Conservation (phyloP, 2,329 filamentous ascomycete genomes). For the Zarea fungicola region DNA sequence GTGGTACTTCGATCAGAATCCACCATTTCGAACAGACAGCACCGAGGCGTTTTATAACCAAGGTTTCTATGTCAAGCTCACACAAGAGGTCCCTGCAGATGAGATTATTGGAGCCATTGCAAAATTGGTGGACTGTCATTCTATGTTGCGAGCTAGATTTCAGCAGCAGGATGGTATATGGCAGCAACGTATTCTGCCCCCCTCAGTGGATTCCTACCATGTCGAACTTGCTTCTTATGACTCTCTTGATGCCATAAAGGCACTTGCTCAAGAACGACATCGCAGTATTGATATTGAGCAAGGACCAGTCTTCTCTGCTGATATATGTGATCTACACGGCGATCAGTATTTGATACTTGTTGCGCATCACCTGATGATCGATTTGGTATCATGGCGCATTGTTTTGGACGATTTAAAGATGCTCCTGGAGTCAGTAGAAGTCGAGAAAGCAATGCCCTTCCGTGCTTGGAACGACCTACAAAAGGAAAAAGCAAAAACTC, state of each 20-base stretch:
- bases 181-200: neutral
- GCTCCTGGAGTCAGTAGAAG: conserved; percentile 9
- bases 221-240: neutral
- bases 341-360: conserved; percentile 13
- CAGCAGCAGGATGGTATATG: neutral
- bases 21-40: neutral
- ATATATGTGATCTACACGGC: conserved; percentile 15
- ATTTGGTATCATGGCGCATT: conserved; percentile 47
- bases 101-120: neutral
- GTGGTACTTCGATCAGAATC: neutral
- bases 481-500: neutral
- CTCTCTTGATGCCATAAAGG: neutral
- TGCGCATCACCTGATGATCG: conserved; percentile 22
- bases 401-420: conserved; percentile 17
- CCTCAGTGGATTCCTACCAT: neutral
- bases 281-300: conserved; percentile 13
- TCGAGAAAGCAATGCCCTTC: conserved; percentile 22
- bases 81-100: neutral
- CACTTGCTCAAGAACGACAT: conserved; percentile 10
- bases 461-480: conserved; percentile 26
- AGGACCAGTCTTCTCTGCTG: conserved; percentile 19
- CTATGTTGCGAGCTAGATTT: neutral
- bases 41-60: neutral
- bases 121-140: neutral
- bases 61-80: neutral